These are phyloP conservation scores for Phytophthora multivora DNA, from an alignment of 352 stramenopile species.

Conservation along the genomic window DNA sequence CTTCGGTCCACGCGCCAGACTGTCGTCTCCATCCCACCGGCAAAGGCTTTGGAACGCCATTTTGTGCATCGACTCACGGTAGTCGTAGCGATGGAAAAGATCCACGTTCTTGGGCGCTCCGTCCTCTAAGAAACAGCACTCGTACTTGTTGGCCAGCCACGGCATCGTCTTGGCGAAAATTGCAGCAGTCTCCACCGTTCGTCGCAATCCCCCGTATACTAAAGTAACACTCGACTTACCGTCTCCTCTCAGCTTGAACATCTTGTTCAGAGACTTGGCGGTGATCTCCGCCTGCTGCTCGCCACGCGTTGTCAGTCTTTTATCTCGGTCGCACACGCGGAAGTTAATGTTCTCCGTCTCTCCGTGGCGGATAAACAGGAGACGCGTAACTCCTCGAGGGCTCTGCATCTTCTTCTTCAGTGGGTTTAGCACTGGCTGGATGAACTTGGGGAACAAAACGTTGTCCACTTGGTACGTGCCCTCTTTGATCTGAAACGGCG, in stretches of 20 bases:
- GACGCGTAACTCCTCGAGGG: conserved; percentile 49
- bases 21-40: conserved; percentile 49
- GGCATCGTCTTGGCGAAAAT: conserved; percentile 65
- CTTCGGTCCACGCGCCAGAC: conserved; percentile 19
- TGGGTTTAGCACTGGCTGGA: conserved; percentile 23
- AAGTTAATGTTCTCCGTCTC: conserved; percentile 90
- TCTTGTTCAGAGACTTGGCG: conserved; percentile 50
- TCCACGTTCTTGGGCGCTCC: conserved; percentile 65
- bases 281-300: conserved; percentile 63
- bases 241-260: conserved; percentile 49
- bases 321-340: conserved; percentile 71
- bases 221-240: conserved; percentile 46
- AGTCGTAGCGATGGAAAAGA: conserved; percentile 62
- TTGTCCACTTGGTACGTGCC: conserved; percentile 58
- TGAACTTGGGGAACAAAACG: conserved; percentile 59
- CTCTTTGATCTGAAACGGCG: conserved; percentile 59
- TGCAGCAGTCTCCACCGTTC: conserved; percentile 71
- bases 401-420: conserved; percentile 18
- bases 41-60: conserved; percentile 80
- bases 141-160: conserved; percentile 63
- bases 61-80: conserved; percentile 76
- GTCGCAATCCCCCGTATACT: conserved; percentile 68
- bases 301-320: conserved; percentile 65
- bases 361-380: conserved; percentile 78
- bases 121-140: conserved; percentile 79